Evolutionary conservation across 2,329 filamentous ascomycete genomes (phyloP).

Genomic region (Trichoderma citrinoviride): DNA sequence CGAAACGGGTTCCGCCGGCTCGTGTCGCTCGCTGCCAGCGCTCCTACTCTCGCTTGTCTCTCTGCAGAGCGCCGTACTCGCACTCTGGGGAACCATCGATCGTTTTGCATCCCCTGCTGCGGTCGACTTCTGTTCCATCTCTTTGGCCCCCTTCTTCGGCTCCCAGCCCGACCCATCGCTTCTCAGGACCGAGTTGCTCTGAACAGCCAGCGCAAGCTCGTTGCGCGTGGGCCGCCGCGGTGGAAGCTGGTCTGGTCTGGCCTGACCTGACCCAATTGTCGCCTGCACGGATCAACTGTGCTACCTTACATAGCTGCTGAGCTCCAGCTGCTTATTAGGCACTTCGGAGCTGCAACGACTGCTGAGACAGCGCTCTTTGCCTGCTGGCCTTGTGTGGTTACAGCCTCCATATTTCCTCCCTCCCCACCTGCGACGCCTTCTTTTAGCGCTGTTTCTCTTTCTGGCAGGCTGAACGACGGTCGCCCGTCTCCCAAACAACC

Average conservation of each 20-base stretch:
- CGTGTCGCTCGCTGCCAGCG: constrained; percentile 20
- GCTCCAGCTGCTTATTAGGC: not conserved
- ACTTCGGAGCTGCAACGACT: not conserved
- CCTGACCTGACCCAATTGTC: not conserved
- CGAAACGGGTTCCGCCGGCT: constrained; percentile 19
- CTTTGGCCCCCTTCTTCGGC: not conserved
- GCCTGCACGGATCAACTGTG: not conserved
- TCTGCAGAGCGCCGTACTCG: not conserved
- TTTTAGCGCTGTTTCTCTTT: constrained; percentile 18
- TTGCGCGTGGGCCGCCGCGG: constrained; percentile 1
- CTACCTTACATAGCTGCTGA: no score
- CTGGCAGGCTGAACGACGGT: constrained; percentile 13
- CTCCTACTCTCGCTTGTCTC: constrained; percentile 11
- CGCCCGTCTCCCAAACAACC: constrained; percentile 22
- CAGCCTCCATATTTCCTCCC: constrained; percentile 7
- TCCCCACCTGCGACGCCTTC: constrained; percentile 9
- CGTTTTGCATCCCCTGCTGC: not conserved
- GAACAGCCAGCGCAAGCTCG: not conserved
- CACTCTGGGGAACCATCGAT: not conserved
- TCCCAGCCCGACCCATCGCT: not conserved
- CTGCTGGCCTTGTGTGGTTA: constrained; percentile 9
- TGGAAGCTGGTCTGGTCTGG: constrained; percentile 6
- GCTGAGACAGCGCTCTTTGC: not conserved
- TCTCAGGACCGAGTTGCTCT: not conserved
- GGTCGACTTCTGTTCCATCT: not conserved